Conservation (phyloP, 2,329 filamentous ascomycete species). For the Alternaria tenuissima region DNA sequence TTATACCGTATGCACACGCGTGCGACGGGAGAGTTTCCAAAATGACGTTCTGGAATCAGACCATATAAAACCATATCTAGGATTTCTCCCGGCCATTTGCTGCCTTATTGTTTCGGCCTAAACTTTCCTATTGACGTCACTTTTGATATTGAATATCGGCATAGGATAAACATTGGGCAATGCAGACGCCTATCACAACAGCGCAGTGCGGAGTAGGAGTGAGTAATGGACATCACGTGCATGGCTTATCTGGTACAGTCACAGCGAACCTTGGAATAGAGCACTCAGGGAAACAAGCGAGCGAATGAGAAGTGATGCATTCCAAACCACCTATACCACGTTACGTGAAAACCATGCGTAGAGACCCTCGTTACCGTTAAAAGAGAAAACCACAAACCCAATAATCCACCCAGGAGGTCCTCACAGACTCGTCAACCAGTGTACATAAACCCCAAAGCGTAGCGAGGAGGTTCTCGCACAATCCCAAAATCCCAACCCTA, state of each 20-base stretch:
- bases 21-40: conserved; percentile 2
- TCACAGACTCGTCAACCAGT: neutral
- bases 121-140: neutral
- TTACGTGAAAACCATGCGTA: neutral
- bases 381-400: neutral
- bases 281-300: neutral
- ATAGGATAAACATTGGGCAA: neutral
- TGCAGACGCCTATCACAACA: neutral
- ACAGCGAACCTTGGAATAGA: neutral
- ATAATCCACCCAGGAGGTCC: neutral
- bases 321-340: neutral
- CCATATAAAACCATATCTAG: neutral
- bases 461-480: neutral
- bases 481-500: neutral
- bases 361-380: neutral
- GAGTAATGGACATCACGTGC: neutral
- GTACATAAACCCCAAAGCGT: neutral
- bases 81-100: neutral
- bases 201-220: neutral
- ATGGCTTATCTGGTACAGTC: neutral
- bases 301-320: neutral
- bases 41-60: neutral
- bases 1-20: conserved; percentile 10
- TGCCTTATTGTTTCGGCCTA: conserved; percentile 1
- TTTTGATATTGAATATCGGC: neutral